Conservation (phyloP, 2,329 filamentous ascomycete genomes). For the Xylaria sp. region DNA sequence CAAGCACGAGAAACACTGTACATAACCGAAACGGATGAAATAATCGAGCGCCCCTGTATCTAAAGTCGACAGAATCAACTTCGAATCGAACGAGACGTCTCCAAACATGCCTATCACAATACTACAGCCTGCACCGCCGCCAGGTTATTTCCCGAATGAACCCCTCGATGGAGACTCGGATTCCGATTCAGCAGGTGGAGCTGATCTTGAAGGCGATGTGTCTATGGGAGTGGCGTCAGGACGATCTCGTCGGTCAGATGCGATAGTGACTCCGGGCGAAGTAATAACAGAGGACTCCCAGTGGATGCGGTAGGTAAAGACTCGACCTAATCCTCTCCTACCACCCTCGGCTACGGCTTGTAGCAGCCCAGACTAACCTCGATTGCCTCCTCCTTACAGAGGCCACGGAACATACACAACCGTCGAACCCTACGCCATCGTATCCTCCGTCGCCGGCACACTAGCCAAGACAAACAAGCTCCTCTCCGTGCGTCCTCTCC, state of each 20-base stretch:
- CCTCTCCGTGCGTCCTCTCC: constrained; percentile 87
- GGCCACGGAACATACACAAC: constrained; percentile 91
- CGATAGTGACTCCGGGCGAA: constrained; percentile 88
- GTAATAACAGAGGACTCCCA: constrained; percentile 90
- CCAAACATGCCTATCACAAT: constrained; percentile 51
- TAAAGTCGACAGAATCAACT: background rate
- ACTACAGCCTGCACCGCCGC: constrained; percentile 44
- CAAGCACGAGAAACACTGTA: background rate
- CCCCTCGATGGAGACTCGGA: constrained; percentile 40
- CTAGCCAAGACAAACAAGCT: constrained; percentile 96
- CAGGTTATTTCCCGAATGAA: constrained; percentile 32
- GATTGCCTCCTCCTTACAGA: constrained; percentile 56
- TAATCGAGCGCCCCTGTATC: background rate
- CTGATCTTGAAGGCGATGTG: constrained; percentile 57
- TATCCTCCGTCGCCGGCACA: constrained; percentile 89
- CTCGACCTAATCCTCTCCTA: background rate
- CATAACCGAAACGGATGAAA: background rate
- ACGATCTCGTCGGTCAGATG: constrained; percentile 50
- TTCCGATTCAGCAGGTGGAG: constrained; percentile 57
- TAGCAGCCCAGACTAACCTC: constrained; percentile 9
- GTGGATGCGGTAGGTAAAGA: constrained; percentile 80
- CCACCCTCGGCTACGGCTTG: background rate
- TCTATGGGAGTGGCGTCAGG: constrained; percentile 56
- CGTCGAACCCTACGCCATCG: constrained; percentile 72
- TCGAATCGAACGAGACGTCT: background rate